Percentiles rank a stretch among this genome's conserved stretches.
Evolutionary conservation across 2,329 filamentous ascomycete genomes (phyloP).

Genomic region (Setomelanomma holmii): DNA sequence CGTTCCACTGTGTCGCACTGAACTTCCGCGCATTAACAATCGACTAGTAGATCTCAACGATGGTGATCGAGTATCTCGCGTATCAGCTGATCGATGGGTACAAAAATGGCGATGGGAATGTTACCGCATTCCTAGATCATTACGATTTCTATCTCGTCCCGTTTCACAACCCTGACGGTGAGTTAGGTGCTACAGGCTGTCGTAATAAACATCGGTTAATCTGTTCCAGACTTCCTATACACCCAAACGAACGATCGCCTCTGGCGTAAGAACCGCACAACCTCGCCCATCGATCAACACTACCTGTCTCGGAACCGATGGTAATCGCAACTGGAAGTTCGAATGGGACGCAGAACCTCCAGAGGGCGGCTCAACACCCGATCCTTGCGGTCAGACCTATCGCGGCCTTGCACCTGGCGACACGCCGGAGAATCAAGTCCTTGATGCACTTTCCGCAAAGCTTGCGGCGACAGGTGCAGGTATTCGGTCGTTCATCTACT

Average conservation of each 20-base stretch:
- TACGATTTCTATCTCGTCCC: slow-evolving; percentile 45
- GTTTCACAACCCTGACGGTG: slow-evolving; percentile 42
- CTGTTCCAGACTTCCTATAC: slow-evolving; percentile 35
- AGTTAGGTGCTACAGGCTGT: too few relatives aligned
- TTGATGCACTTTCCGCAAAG: slow-evolving; percentile 55
- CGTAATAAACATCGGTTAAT: too few relatives aligned
- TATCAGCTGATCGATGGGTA: slow-evolving; percentile 40
- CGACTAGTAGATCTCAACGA: slow-evolving; percentile 15
- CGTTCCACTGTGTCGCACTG: slow-evolving; percentile 46
- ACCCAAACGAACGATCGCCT: slow-evolving; percentile 44
- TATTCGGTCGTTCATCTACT: slow-evolving; percentile 68
- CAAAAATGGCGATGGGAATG: slow-evolving; percentile 27
- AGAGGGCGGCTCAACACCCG: slow-evolving; percentile 29
- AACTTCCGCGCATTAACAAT: neutral
- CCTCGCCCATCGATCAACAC: slow-evolving; percentile 34
- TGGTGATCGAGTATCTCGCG: slow-evolving; percentile 41
- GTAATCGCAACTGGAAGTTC: slow-evolving; percentile 46
- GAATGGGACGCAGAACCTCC: slow-evolving; percentile 40
- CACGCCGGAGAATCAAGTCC: slow-evolving; percentile 41
- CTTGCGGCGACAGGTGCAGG: slow-evolving; percentile 52
- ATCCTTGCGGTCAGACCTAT: slow-evolving; percentile 46
- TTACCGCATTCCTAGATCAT: slow-evolving; percentile 38
- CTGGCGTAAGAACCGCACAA: slow-evolving; percentile 47
- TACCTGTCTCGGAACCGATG: slow-evolving; percentile 41
- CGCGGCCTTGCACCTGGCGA: slow-evolving; percentile 37